Evolutionary conservation across 1,284 basidiomycete species (phyloP).

Genomic region (Cutaneotrichosporon sp.): DNA sequence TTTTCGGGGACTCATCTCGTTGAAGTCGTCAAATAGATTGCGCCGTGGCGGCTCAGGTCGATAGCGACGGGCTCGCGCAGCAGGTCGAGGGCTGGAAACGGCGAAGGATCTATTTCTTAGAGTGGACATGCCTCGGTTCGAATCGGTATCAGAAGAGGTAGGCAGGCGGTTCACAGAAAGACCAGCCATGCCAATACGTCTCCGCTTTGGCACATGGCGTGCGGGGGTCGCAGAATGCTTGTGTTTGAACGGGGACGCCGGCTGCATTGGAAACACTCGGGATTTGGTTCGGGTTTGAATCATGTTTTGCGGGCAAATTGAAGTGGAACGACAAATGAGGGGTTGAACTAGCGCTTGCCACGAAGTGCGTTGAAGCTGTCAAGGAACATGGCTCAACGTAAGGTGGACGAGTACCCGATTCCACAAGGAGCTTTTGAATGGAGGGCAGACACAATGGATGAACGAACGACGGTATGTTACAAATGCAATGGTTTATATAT

Average conservation of each 20-base stretch:
- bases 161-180: constrained; percentile 9
- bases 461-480: no score
- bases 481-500: no score
- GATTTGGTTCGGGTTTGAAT: constrained; percentile 11
- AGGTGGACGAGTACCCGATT: no score
- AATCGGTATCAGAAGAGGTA: constrained; percentile 12
- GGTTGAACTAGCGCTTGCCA: no score
- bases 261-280: constrained; percentile 19
- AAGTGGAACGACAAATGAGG: background rate
- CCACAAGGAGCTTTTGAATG: no score
- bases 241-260: constrained; percentile 27
- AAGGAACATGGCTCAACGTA: no score
- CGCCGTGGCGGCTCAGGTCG: background rate
- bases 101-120: background rate
- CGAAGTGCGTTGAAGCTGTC: no score
- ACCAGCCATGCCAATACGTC: constrained; percentile 27
- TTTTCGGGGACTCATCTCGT: constrained; percentile 21
- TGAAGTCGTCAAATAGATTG: constrained; percentile 2
- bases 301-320: constrained; percentile 4
- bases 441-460: no score
- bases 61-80: constrained; percentile 9
- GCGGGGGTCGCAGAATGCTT: constrained; percentile 20
- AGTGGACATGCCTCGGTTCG: constrained; percentile 8
- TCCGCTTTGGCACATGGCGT: constrained; percentile 30
- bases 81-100: constrained; percentile 4